Evolutionary conservation across 192 early-diverging fungal genomes (phyloP), one percentile per base, ranked within the genome.

Genomic region (Podochytrium sp.): DNA sequence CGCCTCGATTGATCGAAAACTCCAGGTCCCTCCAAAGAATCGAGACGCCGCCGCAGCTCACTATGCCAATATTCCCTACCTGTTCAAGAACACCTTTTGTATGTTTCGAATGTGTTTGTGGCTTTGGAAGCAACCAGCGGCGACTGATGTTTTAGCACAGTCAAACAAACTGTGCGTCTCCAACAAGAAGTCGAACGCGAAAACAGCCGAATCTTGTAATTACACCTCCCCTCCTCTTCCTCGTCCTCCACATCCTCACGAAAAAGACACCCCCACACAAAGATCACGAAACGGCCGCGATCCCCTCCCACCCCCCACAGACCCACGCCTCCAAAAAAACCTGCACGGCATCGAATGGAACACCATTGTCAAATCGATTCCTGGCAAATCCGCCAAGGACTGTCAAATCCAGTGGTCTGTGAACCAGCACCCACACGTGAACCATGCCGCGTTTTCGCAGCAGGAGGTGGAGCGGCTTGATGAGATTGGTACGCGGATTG

Each of bases 181-280:
- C 23, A 55, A 20, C 6, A 71, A 57, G 37, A 57, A 42, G 52
- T 71, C 29, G 49, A 59, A 59, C 55, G 55, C 25, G 69, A 71
- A 60, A 71, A 71, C 38, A 71, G 18, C 16, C 55, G 69, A 30
- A 56, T 68, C 23, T 37, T 68, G 65, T 68, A 68, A 50, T 16
- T 62, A 7, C 60, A 37, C n/a, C n/a, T n/a, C n/a, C n/a, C n/a
- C n/a, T n/a, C n/a, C n/a, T n/a, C n/a, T n/a, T n/a, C n/a, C n/a
- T n/a, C n/a, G n/a, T n/a, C n/a, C n/a, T n/a, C n/a, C n/a, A n/a
- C n/a, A n/a, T n/a, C n/a, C n/a, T n/a, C n/a, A n/a, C n/a, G n/a
- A n/a, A n/a, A n/a, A n/a, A n/a, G n/a, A n/a, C n/a, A n/a, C n/a
- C n/a, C n/a, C 10, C 23, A 49, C 10, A 51, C 20, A 49, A 25